These are phyloP conservation scores for Hortiboletus campestris DNA, from an alignment of 768 basidiomycete genomes.

Conservation along the genomic window DNA sequence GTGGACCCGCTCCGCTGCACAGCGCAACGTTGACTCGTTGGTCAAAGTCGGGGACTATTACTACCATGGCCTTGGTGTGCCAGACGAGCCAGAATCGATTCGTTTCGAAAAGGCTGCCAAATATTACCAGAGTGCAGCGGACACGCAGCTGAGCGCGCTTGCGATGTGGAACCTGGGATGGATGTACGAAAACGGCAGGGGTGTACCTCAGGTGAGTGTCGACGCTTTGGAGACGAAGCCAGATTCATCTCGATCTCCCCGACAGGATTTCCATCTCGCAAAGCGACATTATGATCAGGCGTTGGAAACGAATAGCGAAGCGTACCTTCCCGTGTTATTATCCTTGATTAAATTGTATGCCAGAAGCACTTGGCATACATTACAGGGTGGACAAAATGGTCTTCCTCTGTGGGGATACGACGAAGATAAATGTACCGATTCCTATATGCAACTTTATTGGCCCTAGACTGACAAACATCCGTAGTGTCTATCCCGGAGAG, in stretches of 20 bases:
- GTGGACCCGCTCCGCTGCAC: constrained; percentile 92
- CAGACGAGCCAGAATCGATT: constrained; percentile 57
- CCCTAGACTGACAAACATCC: constrained; percentile 6
- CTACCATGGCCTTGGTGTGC: constrained; percentile 83
- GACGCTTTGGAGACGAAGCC: not conserved
- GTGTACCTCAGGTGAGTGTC: constrained; percentile 73
- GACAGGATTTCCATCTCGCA: constrained; percentile 91
- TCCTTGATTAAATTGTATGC: constrained; percentile 81
- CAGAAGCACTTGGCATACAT: constrained; percentile 80
- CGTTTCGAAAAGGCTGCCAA: constrained; percentile 89
- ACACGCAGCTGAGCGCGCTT: constrained; percentile 87
- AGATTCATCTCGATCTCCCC: not conserved
- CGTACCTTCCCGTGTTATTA: constrained; percentile 82
- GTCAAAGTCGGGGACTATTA: constrained; percentile 99
- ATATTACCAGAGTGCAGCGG: constrained; percentile 93
- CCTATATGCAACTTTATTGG: no score
- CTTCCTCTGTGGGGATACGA: constrained; percentile 66
- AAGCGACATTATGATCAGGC: constrained; percentile 95
- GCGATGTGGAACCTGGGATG: constrained; percentile 99
- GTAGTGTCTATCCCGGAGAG: constrained; percentile 28
- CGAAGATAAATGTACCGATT: constrained; percentile 38
- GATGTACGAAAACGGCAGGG: constrained; percentile 98
- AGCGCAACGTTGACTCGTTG: constrained; percentile 93
- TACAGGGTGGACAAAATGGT: constrained; percentile 68
- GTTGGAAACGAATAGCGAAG: constrained; percentile 82